Percentiles rank a stretch among this genome's conserved stretches.
Evolutionary conservation across 306 rosid genomes (phyloP).

Genomic region (Lathyrus oleraceus): DNA sequence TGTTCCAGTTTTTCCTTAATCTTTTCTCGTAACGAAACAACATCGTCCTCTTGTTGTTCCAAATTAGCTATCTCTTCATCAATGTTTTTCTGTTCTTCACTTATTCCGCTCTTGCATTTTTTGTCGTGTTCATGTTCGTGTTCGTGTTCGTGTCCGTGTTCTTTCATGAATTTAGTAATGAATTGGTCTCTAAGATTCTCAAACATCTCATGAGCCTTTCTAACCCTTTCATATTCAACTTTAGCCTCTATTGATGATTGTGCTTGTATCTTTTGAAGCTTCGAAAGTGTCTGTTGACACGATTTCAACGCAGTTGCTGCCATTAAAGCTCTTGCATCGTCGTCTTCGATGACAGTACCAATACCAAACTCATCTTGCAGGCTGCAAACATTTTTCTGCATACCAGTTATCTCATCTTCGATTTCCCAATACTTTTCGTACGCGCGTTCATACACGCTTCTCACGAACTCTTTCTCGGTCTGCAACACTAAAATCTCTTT

Average conservation of each 20-base stretch:
- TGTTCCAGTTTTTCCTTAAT: conserved; percentile 46
- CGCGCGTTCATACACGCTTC: conserved; percentile 68
- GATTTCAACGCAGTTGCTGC: conserved; percentile 81
- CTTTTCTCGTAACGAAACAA: conserved; percentile 34
- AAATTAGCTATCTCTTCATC: conserved; percentile 38
- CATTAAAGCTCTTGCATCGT: conserved; percentile 80
- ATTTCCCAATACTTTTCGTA: conserved; percentile 76
- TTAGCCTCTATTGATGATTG: conserved; percentile 60
- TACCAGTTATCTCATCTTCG: conserved; percentile 56
- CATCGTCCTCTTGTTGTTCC: conserved; percentile 39
- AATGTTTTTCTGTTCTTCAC: conserved; percentile 25
- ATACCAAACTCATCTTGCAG: conserved; percentile 88
- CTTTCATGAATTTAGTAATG: conserved; percentile 40
- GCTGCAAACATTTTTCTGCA: conserved; percentile 60
- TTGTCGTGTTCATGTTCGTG: conserved; percentile 18
- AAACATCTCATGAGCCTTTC: conserved; percentile 57
- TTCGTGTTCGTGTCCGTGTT: conserved; percentile 1
- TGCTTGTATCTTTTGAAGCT: conserved; percentile 60
- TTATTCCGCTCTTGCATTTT: conserved; percentile 9
- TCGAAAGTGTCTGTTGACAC: conserved; percentile 62
- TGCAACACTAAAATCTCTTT: conserved; percentile 73
- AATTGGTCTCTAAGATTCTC: conserved; percentile 57
- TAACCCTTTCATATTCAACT: conserved; percentile 58
- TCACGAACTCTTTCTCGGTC: conserved; percentile 97
- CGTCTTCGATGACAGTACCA: conserved; percentile 61